Conservation (phyloP, 129 eudicot species). For the Saposhnikovia divaricata region DNA sequence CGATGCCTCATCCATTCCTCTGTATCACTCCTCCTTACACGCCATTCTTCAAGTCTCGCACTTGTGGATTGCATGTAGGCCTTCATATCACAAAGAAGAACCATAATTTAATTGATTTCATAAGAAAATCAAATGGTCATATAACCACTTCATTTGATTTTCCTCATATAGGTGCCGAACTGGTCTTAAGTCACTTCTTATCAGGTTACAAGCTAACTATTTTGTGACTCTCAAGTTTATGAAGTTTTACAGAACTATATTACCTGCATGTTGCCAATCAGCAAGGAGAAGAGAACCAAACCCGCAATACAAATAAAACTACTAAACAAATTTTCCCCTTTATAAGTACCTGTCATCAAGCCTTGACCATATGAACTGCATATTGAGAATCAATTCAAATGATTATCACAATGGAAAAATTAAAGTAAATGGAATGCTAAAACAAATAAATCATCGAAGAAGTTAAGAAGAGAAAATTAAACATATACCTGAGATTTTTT, state of each 20-base stretch:
- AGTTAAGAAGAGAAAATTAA: not conserved
- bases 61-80: slow-evolving; percentile 56
- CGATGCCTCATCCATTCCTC: slow-evolving; percentile 79
- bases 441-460: not conserved
- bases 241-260: not conserved
- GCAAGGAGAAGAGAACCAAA: slow-evolving; percentile 56
- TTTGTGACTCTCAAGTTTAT: not conserved
- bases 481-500: slow-evolving; percentile 50
- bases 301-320: slow-evolving; percentile 62
- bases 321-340: slow-evolving; percentile 60
- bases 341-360: slow-evolving; percentile 41
- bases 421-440: not conserved
- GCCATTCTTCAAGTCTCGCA: slow-evolving; percentile 66
- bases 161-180: not conserved
- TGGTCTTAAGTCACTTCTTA: not conserved
- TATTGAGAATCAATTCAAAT: not conserved
- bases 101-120: not conserved
- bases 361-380: slow-evolving; percentile 84
- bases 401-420: not conserved
- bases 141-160: not conserved
- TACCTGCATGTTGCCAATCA: slow-evolving; percentile 94
- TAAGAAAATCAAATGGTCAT: not conserved
- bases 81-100: slow-evolving; percentile 25
- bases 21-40: slow-evolving; percentile 56
- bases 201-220: too few species aligned